Base-by-base conservation (phyloP, 805 yeast species). In the Isabelozyma rhagii region DNA sequence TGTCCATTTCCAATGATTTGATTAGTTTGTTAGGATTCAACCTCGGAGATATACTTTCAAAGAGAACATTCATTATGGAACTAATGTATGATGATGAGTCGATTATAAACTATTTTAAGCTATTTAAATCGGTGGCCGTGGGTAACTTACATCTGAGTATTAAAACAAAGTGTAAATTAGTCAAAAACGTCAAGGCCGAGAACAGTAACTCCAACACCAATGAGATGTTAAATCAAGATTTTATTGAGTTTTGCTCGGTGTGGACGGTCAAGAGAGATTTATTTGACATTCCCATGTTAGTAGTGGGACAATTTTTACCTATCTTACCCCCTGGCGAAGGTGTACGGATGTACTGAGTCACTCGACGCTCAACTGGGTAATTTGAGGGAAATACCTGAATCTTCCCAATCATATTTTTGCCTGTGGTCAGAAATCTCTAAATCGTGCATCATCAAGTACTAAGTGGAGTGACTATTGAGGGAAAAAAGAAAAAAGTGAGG, bases 211-310 rank as follows among this genome's bases (percentile, higher is more conserved):
- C 46, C 45, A 44, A 40, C 43, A 36, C 40, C 36, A 40, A 46
- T 41, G 39, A 21, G 41, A 9, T 17, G 47, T 29, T 15, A 53
- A 49, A 50, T n/a, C 43, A 47, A 38, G 71, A 62, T 13, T 69
- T 48, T 48, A 77, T 84, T 21, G 81, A 81, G 51, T 87, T 91
- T 58, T 84, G 91, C 39, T 83, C 89, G 41, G 89, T 89, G 13
- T 87, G 94, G 91, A 89, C 96, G 0, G 89, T 89, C 13, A 87
- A 87, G 56, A 72, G 94, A 56, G 96, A 89, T 67, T 82, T 85
- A 44, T 89, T 87, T 67, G 93, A 87, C 66, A 82, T 89, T 44
- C 96, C 96, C 7, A 83, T 88, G 89, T 71, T 89, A 60, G 82
- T 89, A 15, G 85, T 87, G 43, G 96, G 96, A 0, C 93, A 89